These are phyloP conservation scores for Nitzschia sp. DNA, from an alignment of 108 stramenopile species.

Conservation along the genomic window DNA sequence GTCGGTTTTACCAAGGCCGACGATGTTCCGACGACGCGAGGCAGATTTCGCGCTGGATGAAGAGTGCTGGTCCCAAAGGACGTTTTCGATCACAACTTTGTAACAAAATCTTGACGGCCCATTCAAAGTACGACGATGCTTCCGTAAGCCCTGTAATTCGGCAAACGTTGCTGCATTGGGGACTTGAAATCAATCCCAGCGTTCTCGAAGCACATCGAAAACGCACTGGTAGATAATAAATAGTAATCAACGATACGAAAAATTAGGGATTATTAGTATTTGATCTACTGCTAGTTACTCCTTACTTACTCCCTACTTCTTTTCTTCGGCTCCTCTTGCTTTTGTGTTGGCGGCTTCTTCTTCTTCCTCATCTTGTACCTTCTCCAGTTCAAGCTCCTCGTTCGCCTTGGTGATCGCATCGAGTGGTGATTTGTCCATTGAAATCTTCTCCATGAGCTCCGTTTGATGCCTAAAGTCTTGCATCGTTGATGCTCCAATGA, in stretches of 20 bases:
- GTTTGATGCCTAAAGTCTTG: conserved; percentile 24
- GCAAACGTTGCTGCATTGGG: conserved; percentile 97
- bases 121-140: conserved; percentile 41
- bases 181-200: conserved; percentile 81
- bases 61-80: conserved; percentile 85
- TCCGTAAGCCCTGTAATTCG: conserved; percentile 93
- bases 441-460: conserved; percentile 25
- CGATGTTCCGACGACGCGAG: conserved; percentile 83
- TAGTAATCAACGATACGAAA: background rate
- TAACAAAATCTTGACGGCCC: conserved; percentile 85
- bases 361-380: background rate
- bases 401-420: conserved; percentile 10
- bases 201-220: conserved; percentile 67
- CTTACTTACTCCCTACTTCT: too few species aligned
- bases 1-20: conserved; percentile 92
- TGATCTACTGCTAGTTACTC: too few species aligned
- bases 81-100: conserved; percentile 92
- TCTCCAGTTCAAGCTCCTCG: background rate
- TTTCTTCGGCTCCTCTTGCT: background rate
- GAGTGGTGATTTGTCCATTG: conserved; percentile 9
- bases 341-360: background rate
- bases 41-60: conserved; percentile 87
- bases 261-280: background rate
- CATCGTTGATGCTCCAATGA: conserved; percentile 35
- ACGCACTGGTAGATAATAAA: conserved; percentile 32